Conservation (phyloP, 164 flowering plant species). For the Kalanchoe fedtschenkoi region DNA sequence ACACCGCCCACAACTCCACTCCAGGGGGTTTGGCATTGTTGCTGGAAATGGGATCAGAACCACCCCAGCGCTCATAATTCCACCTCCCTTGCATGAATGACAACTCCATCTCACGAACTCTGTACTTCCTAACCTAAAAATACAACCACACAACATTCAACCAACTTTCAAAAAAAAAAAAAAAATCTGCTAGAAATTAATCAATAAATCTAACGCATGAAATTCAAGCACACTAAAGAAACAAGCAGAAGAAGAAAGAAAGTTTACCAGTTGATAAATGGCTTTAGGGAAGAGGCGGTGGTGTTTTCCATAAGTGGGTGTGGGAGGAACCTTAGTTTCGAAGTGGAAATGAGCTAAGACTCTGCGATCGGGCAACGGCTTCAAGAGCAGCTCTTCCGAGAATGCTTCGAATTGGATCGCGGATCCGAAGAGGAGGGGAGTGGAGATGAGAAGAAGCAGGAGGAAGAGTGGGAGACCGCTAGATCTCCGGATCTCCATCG, state of each 20-base stretch:
- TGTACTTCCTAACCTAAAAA: constrained; percentile 61
- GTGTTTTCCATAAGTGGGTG: constrained; percentile 50
- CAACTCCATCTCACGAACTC: constrained; percentile 75
- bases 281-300: constrained; percentile 87
- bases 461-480: not conserved
- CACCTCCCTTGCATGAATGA: constrained; percentile 98
- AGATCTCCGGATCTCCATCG: not conserved
- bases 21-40: constrained; percentile 93
- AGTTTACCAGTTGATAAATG: constrained; percentile 70
- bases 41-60: constrained; percentile 74
- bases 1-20: constrained; percentile 93
- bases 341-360: constrained; percentile 83
- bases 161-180: not conserved
- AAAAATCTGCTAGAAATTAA: too few relatives aligned
- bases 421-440: not conserved
- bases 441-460: not conserved
- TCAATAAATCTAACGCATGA: not conserved
- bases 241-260: not conserved
- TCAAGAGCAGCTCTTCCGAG: constrained; percentile 66
- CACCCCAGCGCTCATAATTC: constrained; percentile 96
- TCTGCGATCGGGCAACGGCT: constrained; percentile 85
- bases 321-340: constrained; percentile 44
- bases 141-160: not conserved
- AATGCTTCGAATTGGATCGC: constrained; percentile 39
- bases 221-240: not conserved